Conservation (phyloP, 139 green algal species). For the Chlamydomonas sp. region DNA sequence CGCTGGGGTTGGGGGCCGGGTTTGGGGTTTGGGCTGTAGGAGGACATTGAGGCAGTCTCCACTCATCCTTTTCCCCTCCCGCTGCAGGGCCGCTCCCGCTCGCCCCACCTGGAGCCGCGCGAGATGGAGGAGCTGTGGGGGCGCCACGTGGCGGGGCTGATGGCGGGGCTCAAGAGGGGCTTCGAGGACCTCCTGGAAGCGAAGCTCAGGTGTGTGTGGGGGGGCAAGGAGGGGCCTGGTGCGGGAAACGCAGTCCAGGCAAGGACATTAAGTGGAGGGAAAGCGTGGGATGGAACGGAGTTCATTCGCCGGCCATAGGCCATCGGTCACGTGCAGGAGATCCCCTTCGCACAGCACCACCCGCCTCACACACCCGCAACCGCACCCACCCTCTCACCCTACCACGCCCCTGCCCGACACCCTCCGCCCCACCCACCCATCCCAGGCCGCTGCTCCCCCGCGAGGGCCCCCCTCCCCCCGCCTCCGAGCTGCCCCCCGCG, state of each 20-base stretch:
- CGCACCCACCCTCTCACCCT: neutral
- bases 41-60: neutral
- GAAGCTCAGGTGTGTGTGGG: conserved; percentile 29
- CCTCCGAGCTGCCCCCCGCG: neutral
- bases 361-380: neutral
- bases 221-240: neutral
- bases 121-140: conserved; percentile 39
- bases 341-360: neutral
- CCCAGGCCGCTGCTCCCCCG: conserved; percentile 26
- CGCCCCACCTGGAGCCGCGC: neutral
- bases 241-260: neutral
- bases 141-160: conserved; percentile 15
- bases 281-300: neutral
- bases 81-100: conserved; percentile 25
- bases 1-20: neutral
- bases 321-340: neutral
- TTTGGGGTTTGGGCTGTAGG: neutral
- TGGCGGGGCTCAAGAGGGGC: conserved; percentile 11
- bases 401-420: neutral
- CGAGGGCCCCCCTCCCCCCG: neutral
- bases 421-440: neutral
- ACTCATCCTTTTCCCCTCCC: neutral
- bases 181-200: conserved; percentile 22
- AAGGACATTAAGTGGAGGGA: neutral
- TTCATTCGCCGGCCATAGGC: neutral